Conservation (phyloP, 495 filamentous ascomycete species). For the Xylaria longipes region DNA sequence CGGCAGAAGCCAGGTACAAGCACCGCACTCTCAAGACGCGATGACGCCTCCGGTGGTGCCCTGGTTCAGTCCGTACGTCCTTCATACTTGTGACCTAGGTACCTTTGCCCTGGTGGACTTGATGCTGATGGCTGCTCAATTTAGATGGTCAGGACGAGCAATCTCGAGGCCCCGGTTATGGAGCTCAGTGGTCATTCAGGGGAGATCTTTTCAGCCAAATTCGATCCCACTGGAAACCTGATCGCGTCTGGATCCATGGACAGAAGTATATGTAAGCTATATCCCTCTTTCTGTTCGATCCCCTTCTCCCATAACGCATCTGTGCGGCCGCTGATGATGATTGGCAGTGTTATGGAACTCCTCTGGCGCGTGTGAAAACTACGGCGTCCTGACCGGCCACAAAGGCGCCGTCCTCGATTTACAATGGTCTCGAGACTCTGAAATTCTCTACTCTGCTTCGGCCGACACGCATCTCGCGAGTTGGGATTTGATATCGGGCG, state of each 20-base stretch:
- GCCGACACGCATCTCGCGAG: slow-evolving; percentile 91
- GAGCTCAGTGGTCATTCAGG: slow-evolving; percentile 81
- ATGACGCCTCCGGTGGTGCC: slow-evolving; percentile 69
- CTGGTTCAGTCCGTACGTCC: slow-evolving; percentile 82
- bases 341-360: slow-evolving; percentile 86
- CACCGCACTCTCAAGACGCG: slow-evolving; percentile 66
- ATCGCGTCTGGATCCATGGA: slow-evolving; percentile 98
- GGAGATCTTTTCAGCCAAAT: slow-evolving; percentile 90
- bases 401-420: slow-evolving; percentile 89
- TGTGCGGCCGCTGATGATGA: neutral
- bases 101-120: neutral
- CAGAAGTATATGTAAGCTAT: slow-evolving; percentile 77
- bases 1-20: slow-evolving; percentile 79
- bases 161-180: slow-evolving; percentile 91
- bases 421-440: slow-evolving; percentile 94
- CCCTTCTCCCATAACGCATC: neutral
- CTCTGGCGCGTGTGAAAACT: slow-evolving; percentile 91
- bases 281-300: neutral
- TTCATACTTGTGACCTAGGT: neutral
- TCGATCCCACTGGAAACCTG: slow-evolving; percentile 83
- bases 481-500: slow-evolving; percentile 90
- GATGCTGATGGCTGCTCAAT: slow-evolving; percentile 27
- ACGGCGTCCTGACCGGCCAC: slow-evolving; percentile 85
- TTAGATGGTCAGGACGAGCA: slow-evolving; percentile 83
- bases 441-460: slow-evolving; percentile 89